Base-by-base conservation (phyloP, 352 stramenopile genomes). In the Blastocystis hominis region DNA sequence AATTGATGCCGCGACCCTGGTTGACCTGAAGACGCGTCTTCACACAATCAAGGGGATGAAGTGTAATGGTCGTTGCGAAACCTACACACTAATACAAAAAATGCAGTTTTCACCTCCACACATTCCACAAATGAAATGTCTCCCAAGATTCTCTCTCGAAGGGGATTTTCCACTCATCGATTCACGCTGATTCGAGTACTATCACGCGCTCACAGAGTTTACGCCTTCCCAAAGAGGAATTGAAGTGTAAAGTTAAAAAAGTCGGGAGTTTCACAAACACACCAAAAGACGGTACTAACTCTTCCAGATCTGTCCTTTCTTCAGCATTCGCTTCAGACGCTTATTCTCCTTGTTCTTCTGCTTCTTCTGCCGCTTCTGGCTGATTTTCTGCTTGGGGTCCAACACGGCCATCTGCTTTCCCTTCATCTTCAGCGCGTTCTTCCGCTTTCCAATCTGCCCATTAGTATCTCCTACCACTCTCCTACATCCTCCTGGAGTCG, bases 81-180 rank as follows among this genome's bases (percentile, higher is more conserved):
- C 72, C 72, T 84, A 84, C 2, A 15, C 7, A 24, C 34, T 47
- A 36, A n/a, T 46, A 40, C 13, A 64, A 4, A 24, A 9, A n/a
- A 3, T 20, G n/a, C 0, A 15, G 24, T 15, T 10, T 17, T 17
- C 36, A 84, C 72, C 72, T 84, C 72, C 72, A 66, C 72, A 84
- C 72, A 84, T 84, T 53, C 72, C 72, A 56, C 44, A 84, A 54
- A 84, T 34, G 44, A 84, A 84, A 40, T 84, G 72, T 24, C 72
- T 5, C 36, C 40, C 56, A n/a, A 84, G 44, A 84, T 84, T 84
- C 50, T 84, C 72, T 42, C 50, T 64, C 10, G 20, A 36, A 4
- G 15, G 15, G 54, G 50, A 13, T 44, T 46, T 66, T 53, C 50
- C 62, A n/a, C 44, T n/a, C 24, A 66, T 38, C 9, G 13, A 15